Conservation (phyloP, 495 filamentous ascomycete species). For the Pseudevernia furfuracea region DNA sequence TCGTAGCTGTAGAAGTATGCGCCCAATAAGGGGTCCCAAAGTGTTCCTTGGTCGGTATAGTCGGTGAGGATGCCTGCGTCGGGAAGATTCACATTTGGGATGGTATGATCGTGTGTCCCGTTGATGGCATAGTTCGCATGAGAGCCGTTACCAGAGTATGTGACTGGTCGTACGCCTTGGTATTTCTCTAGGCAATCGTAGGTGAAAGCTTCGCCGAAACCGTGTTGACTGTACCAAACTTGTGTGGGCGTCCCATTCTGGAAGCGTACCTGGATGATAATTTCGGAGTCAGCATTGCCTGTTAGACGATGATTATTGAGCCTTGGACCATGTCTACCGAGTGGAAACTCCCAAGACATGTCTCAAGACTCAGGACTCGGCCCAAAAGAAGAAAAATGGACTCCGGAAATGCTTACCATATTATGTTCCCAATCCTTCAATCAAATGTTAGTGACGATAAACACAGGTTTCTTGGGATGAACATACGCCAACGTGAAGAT, state of each 20-base stretch:
- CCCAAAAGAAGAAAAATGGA: no score
- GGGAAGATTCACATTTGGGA: conserved; percentile 59
- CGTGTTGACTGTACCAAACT: conserved; percentile 59
- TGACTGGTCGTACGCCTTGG: conserved; percentile 42
- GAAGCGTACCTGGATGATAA: no score
- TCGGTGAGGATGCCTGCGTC: conserved; percentile 55
- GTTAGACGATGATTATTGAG: no score
- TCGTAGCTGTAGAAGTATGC: conserved; percentile 47
- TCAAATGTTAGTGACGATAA: conserved; percentile 4
- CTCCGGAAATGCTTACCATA: no score
- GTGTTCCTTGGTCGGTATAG: conserved; percentile 46
- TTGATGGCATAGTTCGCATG: conserved; percentile 53
- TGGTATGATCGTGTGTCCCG: conserved; percentile 51
- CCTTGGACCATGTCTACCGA: no score
- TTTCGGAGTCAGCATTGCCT: no score
- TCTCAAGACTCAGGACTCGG: no score
- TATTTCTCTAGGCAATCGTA: conserved; percentile 50
- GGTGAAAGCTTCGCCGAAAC: conserved; percentile 54
- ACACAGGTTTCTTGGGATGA: background rate
- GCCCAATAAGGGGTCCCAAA: conserved; percentile 48
- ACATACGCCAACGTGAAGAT: conserved; percentile 51
- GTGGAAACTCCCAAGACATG: no score
- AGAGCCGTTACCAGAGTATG: conserved; percentile 49
- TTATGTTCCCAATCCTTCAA: conserved; percentile 47
- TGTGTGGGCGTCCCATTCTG: conserved; percentile 46